Evolutionary conservation across 345 rosid genomes (phyloP).

Genomic region (Populus deltoides): DNA sequence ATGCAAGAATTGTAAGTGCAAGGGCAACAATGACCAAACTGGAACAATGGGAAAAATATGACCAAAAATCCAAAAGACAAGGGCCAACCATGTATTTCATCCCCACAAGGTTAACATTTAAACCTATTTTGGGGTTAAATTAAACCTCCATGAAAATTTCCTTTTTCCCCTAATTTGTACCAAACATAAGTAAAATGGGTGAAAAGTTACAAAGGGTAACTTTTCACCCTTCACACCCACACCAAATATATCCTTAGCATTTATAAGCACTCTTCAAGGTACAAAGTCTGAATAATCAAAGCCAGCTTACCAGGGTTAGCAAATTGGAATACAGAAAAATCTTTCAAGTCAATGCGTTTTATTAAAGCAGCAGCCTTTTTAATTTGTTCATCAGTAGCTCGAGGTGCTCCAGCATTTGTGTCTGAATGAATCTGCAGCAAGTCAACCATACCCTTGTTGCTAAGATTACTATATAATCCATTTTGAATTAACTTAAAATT

Average conservation of each 20-base stretch:
- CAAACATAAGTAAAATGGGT: too few species aligned
- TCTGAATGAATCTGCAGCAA: constrained; percentile 51
- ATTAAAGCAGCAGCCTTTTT: constrained; percentile 67
- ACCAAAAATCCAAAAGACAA: too few species aligned
- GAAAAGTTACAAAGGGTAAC: too few species aligned
- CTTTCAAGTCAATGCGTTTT: constrained; percentile 71
- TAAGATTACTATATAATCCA: constrained; percentile 10
- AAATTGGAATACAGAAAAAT: constrained; percentile 74
- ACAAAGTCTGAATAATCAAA: neutral
- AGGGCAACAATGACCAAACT: too few species aligned
- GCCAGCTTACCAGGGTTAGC: constrained; percentile 70
- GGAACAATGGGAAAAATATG: too few species aligned
- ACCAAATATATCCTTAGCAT: neutral
- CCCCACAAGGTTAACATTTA: too few species aligned
- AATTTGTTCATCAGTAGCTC: constrained; percentile 72
- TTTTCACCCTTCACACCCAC: too few species aligned
- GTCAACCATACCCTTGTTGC: constrained; percentile 20
- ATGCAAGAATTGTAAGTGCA: too few species aligned
- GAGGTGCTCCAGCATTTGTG: constrained; percentile 45
- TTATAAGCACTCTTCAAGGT: neutral
- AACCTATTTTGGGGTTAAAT: too few species aligned
- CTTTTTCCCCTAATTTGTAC: too few species aligned
- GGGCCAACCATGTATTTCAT: too few species aligned
- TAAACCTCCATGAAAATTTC: too few species aligned
- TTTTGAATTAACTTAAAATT: constrained; percentile 15